Percentiles rank a stretch among this genome's conserved stretches.
phyloP scores from a whole-genome alignment of 805 yeast genomes.

The Ascoidea tarda region DNA sequence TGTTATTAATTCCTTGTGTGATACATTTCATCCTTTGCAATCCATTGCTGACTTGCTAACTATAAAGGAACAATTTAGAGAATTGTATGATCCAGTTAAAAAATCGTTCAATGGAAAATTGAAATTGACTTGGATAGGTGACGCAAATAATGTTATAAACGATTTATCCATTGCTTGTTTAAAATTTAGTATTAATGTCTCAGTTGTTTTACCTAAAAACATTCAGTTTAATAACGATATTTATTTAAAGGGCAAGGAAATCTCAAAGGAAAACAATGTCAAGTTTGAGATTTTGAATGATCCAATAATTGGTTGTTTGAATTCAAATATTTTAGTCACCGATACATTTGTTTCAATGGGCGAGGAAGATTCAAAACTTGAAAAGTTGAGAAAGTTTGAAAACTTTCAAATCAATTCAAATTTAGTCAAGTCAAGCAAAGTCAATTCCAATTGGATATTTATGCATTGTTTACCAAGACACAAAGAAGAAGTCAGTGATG shows the following conservation, averaged over 20 bases:
- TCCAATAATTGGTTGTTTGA: conserved; percentile 57
- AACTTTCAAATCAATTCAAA: conserved; percentile 76
- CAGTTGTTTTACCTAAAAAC: conserved; percentile 75
- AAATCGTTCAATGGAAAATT: conserved; percentile 26
- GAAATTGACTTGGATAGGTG: conserved; percentile 93
- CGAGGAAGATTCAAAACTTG: conserved; percentile 66
- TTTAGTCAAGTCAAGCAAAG: conserved; percentile 43
- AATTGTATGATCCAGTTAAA: conserved; percentile 14
- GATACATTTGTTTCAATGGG: conserved; percentile 99
- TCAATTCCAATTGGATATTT: conserved; percentile 62
- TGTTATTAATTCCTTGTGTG: conserved; percentile 87
- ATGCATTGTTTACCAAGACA: conserved; percentile 99
- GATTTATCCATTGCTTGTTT: conserved; percentile 83
- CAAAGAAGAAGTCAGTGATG: conserved; percentile 86
- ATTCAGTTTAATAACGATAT: conserved; percentile 49
- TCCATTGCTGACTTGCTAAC: conserved; percentile 87
- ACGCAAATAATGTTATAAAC: conserved; percentile 89
- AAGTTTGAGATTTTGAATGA: conserved; percentile 49
- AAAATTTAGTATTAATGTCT: conserved; percentile 68
- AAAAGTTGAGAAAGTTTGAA: conserved; percentile 63
- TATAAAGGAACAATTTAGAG: conserved; percentile 62
- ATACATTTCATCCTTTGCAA: conserved; percentile 86
- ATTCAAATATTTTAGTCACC: conserved; percentile 77
- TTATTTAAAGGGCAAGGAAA: conserved; percentile 33
- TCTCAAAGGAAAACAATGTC: conserved; percentile 38